phyloP scores from a whole-genome alignment of 164 flowering plant species.

The Aristolochia fimbriata region DNA sequence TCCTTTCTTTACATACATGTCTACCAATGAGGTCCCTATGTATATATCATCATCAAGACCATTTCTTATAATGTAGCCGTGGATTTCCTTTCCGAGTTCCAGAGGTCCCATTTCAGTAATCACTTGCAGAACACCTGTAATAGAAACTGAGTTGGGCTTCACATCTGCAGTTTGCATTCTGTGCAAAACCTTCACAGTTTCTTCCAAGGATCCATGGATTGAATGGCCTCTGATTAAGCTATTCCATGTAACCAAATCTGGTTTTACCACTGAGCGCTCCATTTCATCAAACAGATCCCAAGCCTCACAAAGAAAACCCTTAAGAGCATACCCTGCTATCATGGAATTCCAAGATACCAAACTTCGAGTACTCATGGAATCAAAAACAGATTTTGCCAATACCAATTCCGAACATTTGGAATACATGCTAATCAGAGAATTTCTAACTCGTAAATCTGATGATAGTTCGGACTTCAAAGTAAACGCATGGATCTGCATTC shows the following conservation, averaged over 20 bases:
- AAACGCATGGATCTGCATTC: conserved; percentile 60
- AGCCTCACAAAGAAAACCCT: conserved; percentile 45
- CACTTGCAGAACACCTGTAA: conserved; percentile 38
- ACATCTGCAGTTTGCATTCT: conserved; percentile 34
- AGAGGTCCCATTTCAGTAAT: conserved; percentile 26
- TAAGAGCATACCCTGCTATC: conserved; percentile 43
- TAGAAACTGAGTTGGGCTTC: conserved; percentile 38
- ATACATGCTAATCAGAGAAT: conserved; percentile 52
- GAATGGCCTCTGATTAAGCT: conserved; percentile 50
- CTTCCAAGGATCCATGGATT: conserved; percentile 26
- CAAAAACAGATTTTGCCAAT: conserved; percentile 41
- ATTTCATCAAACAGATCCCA: conserved; percentile 33
- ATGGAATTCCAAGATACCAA: conserved; percentile 58
- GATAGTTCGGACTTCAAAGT: conserved; percentile 23
- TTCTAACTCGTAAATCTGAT: conserved; percentile 20
- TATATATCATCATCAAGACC: conserved; percentile 38
- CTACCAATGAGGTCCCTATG: conserved; percentile 48
- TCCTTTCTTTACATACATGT: conserved; percentile 56
- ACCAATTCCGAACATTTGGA: conserved; percentile 24
- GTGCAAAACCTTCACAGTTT: conserved; percentile 25
- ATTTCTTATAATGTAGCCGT: conserved; percentile 42
- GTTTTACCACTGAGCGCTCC: conserved; percentile 27
- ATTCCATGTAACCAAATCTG: conserved; percentile 60
- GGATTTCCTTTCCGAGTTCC: conserved; percentile 42
- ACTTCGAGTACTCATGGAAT: conserved; percentile 35